Percentiles rank a stretch among this genome's conserved stretches.
Evolutionary conservation across 2,329 filamentous ascomycete species (phyloP).

Genomic region (Sordariomycetes sp.): DNA sequence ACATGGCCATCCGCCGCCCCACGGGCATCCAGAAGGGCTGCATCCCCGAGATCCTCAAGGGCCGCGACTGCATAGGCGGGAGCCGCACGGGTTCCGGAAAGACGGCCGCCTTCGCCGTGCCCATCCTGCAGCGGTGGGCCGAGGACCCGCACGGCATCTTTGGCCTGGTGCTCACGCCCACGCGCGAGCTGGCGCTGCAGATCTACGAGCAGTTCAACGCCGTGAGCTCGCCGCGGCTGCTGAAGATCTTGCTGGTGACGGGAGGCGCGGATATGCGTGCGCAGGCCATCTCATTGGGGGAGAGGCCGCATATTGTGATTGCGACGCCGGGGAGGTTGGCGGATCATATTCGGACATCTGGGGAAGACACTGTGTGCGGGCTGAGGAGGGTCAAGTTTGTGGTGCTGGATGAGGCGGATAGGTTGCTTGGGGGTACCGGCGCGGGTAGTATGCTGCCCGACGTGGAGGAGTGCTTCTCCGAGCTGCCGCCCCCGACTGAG

Average conservation of each 20-base stretch:
- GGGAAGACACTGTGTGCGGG: constrained; percentile 79
- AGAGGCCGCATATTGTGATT: constrained; percentile 83
- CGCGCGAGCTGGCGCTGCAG: constrained; percentile 83
- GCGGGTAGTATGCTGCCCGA: constrained; percentile 89
- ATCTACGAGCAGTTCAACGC: constrained; percentile 96
- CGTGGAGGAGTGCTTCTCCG: constrained; percentile 76
- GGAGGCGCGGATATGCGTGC: constrained; percentile 87
- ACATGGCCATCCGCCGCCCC: constrained; percentile 73
- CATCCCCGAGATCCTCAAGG: constrained; percentile 86
- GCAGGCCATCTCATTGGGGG: constrained; percentile 75
- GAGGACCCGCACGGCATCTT: constrained; percentile 88
- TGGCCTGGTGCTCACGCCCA: constrained; percentile 80
- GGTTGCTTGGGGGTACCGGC: constrained; percentile 63
- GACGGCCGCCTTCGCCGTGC: constrained; percentile 89
- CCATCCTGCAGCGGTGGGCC: constrained; percentile 88
- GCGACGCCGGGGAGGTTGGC: constrained; percentile 88
- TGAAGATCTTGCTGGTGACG: constrained; percentile 84
- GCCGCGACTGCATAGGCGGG: constrained; percentile 88
- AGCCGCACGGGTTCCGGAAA: constrained; percentile 95
- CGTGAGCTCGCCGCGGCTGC: constrained; percentile 74
- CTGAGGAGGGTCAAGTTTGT: constrained; percentile 72
- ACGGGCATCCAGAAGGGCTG: constrained; percentile 89
- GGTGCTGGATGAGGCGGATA: constrained; percentile 92
- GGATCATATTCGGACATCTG: constrained; percentile 86
- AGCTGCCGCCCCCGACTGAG: constrained; percentile 64